Conservation (phyloP, 768 basidiomycete genomes). For the Leccinum longicurvipes region DNA sequence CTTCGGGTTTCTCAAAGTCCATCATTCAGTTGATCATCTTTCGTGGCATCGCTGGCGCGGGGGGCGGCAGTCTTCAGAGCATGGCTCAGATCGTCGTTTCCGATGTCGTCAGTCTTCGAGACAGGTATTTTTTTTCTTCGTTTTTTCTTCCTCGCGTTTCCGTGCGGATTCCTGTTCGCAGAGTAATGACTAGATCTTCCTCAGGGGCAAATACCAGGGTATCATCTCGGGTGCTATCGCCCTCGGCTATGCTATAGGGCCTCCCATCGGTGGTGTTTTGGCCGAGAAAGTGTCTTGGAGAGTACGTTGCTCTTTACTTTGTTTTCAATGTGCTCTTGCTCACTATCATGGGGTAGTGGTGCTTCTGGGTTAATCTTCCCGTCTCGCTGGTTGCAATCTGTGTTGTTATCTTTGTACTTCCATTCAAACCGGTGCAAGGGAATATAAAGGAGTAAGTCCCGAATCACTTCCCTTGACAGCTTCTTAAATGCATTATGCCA, state of each 20-base stretch:
- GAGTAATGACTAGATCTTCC: not conserved
- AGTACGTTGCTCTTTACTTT: conserved; percentile 34
- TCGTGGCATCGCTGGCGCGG: conserved; percentile 64
- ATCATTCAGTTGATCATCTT: conserved; percentile 70
- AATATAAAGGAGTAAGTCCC: conserved; percentile 44
- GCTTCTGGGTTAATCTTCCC: conserved; percentile 72
- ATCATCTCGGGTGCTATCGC: conserved; percentile 57
- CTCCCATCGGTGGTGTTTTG: conserved; percentile 63
- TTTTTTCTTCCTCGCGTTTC: not conserved
- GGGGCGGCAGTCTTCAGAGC: conserved; percentile 69
- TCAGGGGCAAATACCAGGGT: conserved; percentile 74
- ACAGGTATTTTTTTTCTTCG: conserved; percentile 39
- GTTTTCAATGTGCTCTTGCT: not conserved
- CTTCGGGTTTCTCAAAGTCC: conserved; percentile 61
- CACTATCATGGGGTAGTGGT: conserved; percentile 46
- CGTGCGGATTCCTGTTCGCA: not conserved
- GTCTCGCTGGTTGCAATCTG: conserved; percentile 50
- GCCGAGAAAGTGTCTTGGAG: conserved; percentile 62
- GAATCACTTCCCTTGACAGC: no score
- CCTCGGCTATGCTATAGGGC: conserved; percentile 63
- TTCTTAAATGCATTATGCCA: no score
- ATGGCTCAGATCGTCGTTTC: conserved; percentile 70
- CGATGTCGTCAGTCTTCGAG: conserved; percentile 68
- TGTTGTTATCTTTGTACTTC: conserved; percentile 60
- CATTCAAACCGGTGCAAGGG: conserved; percentile 66